Evolutionary conservation across 2,329 filamentous ascomycete species (phyloP).

Genomic region (Coniochaeta sp.): DNA sequence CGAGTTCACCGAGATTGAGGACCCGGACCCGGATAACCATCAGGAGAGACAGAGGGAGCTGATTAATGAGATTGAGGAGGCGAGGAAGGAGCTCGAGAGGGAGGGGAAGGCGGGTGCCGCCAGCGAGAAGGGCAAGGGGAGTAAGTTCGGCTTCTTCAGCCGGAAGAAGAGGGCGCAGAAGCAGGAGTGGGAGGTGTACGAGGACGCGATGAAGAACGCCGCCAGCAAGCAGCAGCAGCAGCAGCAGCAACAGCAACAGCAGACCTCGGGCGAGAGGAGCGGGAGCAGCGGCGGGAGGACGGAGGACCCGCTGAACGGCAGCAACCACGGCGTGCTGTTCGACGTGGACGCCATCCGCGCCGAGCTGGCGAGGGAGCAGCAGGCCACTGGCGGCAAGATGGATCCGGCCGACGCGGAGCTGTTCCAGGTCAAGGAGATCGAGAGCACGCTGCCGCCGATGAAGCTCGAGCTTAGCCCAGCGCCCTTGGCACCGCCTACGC

Average conservation of each 20-base stretch:
- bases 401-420: constrained; percentile 27
- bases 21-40: constrained; percentile 93
- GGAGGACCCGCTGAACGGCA: constrained; percentile 42
- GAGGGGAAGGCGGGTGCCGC: constrained; percentile 38
- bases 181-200: constrained; percentile 91
- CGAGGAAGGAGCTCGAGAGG: constrained; percentile 74
- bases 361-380: constrained; percentile 67
- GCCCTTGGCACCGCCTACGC: constrained; percentile 19
- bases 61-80: constrained; percentile 94
- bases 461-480: constrained; percentile 56
- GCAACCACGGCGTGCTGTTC: constrained; percentile 67
- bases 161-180: constrained; percentile 74
- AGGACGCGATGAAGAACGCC: constrained; percentile 50
- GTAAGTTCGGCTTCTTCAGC: constrained; percentile 68
- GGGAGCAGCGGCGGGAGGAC: constrained; percentile 26
- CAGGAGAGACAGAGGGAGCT: constrained; percentile 80
- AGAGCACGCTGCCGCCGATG: constrained; percentile 85
- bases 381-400: constrained; percentile 17
- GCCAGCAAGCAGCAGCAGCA: constrained; percentile 1
- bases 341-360: constrained; percentile 91
- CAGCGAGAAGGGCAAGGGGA: constrained; percentile 28
- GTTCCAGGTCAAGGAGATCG: constrained; percentile 67
- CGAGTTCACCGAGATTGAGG: constrained; percentile 94
- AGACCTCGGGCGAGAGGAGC: no score
- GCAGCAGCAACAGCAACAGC: no score